Evolutionary conservation across 1,284 basidiomycete genomes (phyloP).

Genomic region (Tilletia caries): DNA sequence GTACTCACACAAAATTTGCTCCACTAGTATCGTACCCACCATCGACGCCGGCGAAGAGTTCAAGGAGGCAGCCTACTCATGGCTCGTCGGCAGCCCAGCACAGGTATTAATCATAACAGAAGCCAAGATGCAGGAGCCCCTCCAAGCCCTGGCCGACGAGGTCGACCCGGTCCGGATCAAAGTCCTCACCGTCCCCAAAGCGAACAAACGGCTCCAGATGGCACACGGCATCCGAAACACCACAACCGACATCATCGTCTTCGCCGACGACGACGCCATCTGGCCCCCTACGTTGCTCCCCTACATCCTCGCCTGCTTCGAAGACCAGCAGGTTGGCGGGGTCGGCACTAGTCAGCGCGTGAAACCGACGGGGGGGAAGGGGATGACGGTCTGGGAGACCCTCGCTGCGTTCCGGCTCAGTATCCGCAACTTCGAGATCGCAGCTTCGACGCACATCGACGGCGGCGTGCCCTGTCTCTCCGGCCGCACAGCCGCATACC

Average conservation of each 20-base stretch:
- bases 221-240: conserved; percentile 81
- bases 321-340: conserved; percentile 85
- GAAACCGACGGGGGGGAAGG: conserved; percentile 70
- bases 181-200: conserved; percentile 82
- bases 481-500: conserved; percentile 83
- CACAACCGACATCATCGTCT: conserved; percentile 88
- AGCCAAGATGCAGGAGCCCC: conserved; percentile 77
- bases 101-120: conserved; percentile 91
- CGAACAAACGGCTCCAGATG: conserved; percentile 91
- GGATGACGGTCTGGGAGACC: conserved; percentile 88
- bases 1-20: no score
- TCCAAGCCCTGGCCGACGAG: conserved; percentile 78
- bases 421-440: conserved; percentile 87
- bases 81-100: conserved; percentile 83
- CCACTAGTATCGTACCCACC: conserved; percentile 71
- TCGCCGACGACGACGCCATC: conserved; percentile 89
- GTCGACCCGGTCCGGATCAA: conserved; percentile 79
- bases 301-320: conserved; percentile 81
- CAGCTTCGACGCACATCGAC: conserved; percentile 82
- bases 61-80: conserved; percentile 82
- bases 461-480: conserved; percentile 86
- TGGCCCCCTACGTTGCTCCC: conserved; percentile 85
- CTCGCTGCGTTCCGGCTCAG: conserved; percentile 84
- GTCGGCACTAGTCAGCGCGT: conserved; percentile 86
- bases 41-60: conserved; percentile 92